Percentiles rank a stretch among this genome's conserved stretches.
Conservation (phyloP, 2,329 filamentous ascomycete species). For the Alternaria sp. region DNA sequence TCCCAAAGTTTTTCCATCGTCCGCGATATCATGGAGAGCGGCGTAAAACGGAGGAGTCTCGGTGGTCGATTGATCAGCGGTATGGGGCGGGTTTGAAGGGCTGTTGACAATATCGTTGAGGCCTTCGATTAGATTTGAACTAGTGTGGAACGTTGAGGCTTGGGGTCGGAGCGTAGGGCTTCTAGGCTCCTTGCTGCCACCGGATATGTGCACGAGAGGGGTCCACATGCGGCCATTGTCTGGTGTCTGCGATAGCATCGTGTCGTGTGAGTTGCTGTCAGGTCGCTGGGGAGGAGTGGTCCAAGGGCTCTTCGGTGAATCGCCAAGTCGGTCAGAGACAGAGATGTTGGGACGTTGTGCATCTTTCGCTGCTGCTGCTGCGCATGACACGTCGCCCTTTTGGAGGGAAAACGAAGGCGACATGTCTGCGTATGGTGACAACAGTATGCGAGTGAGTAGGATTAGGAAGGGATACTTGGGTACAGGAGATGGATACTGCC, state of each 20-base stretch:
- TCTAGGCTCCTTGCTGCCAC: not conserved
- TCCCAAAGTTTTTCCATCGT: not conserved
- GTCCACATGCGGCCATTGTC: not conserved
- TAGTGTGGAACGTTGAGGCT: no score
- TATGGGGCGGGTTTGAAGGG: no score
- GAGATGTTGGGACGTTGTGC: not conserved
- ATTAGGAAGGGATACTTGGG: not conserved
- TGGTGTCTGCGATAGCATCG: not conserved
- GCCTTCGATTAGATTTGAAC: no score
- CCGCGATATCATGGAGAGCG: not conserved
- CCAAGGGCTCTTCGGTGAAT: not conserved
- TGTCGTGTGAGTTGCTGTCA: not conserved
- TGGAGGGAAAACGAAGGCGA: not conserved
- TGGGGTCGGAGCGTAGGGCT: not conserved
- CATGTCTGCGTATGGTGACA: not conserved
- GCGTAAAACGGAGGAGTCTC: not conserved
- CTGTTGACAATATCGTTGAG: no score
- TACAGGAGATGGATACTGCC: not conserved
- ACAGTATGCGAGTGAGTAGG: not conserved
- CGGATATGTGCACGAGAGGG: not conserved
- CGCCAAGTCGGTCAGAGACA: not conserved
- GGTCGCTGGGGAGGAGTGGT: not conserved
- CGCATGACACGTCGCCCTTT: not conserved
- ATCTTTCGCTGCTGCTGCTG: not conserved
- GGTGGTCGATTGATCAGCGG: not conserved